Evolutionary conservation across 139 green algal genomes (phyloP), one percentile per base, ranked within the genome.

Genomic region (Medakamo hakoo): DNA sequence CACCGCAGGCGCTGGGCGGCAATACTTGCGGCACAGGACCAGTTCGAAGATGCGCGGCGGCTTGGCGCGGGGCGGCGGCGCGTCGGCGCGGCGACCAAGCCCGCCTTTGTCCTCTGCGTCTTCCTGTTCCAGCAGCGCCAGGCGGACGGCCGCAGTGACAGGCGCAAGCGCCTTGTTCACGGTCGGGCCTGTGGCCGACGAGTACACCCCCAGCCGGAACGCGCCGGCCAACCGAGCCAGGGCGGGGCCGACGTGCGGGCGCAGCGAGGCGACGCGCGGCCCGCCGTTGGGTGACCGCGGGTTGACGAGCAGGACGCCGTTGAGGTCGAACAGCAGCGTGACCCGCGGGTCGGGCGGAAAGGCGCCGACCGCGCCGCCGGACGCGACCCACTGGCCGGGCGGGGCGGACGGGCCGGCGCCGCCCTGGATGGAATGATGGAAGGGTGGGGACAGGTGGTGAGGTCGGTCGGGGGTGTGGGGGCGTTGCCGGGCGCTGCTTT

Each of bases 261-360:
- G 40, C 57, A 40, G 57, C n/a, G 5, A 4, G 24, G 57, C 24
- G 4, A 4, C 24, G 30, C 31, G 57, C 32, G 61, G 62, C n/a
- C 28, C 25, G 21, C 25, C 56, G 40, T 9, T 16, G 9, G 40
- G 9, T 9, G 40, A 55, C 32, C 58, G 71, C 23, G 21, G 29
- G 59, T 78, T 68, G 32, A 69, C 67, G 56, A 78, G 52, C 3
- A 78, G 72, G 63, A 78, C 72, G 2, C 72, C 72, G 28, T 78
- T 78, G 49, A 78, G 59, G 68, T 78, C 72, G 67, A 78, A 78
- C 21, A 78, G 64, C 24, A 78, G 58, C 40, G 40, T 52, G 40
- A 16, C 9, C 40, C 40, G 40, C 9, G 40, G 40, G 40, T 52
- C 40, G 40, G 40, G 40, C 9, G 40, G 16, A 52, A 52, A 52